Conservation (phyloP, 2,329 filamentous ascomycete genomes). For the Colletotrichum sidae region DNA sequence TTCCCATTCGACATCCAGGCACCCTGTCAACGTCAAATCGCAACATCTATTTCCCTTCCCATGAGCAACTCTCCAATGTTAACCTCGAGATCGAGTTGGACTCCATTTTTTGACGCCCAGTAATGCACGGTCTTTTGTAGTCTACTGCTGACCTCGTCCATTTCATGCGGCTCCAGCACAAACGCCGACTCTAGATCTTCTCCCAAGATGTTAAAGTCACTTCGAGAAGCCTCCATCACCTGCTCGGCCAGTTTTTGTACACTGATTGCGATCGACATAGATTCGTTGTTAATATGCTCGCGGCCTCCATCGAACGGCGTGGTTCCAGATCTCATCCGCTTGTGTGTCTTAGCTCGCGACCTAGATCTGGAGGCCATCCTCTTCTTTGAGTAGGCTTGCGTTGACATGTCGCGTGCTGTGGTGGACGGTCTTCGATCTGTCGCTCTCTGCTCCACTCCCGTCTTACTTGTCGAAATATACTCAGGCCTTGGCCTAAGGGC, state of each 20-base stretch:
- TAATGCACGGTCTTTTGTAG: constrained; percentile 24
- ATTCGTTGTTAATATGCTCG: background rate
- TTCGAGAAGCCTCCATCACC: background rate
- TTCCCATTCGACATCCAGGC: background rate
- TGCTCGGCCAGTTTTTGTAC: background rate
- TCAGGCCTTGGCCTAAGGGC: constrained; percentile 10
- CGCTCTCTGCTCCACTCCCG: constrained; percentile 14
- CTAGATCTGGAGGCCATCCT: constrained; percentile 20
- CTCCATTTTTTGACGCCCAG: constrained; percentile 22
- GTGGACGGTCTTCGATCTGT: background rate
- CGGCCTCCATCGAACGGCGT: constrained; percentile 17
- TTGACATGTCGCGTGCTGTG: background rate
- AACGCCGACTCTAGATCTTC: constrained; percentile 23
- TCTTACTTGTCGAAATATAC: background rate
- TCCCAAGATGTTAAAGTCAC: constrained; percentile 25
- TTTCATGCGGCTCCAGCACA: constrained; percentile 10
- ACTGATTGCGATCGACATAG: constrained; percentile 11
- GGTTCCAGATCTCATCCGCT: constrained; percentile 24
- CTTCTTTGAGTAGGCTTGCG: constrained; percentile 14
- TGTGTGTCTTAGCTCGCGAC: constrained; percentile 19
- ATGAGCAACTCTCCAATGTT: constrained; percentile 32
- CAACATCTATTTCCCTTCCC: constrained; percentile 2
- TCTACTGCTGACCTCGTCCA: constrained; percentile 16
- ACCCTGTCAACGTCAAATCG: background rate
- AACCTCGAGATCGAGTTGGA: constrained; percentile 24